Evolutionary conservation across 495 filamentous ascomycete species (phyloP), one percentile per base, ranked within the genome.

Genomic region (Penicillium macrosclerotiorum): DNA sequence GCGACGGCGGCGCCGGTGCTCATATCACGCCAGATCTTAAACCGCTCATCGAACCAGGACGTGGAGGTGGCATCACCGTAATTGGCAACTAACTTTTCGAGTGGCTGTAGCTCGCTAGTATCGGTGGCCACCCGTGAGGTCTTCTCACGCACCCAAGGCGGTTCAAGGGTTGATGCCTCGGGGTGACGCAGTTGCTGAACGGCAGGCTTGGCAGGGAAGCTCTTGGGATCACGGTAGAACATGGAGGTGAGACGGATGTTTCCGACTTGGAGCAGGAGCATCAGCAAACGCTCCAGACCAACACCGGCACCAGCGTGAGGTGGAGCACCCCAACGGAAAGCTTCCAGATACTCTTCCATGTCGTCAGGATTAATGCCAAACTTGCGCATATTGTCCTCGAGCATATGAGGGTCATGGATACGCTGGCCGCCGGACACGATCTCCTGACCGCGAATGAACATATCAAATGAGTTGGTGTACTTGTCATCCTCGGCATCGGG

Each of bases 391-490:
- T 85, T 83, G 49, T 86, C 77, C 25, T 83, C 74, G n/a, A 96
- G 73, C 54, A 88, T 78, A 18, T 75, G 65, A 1, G 89, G 76
- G 42, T 90, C 82, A 63, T 96, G 88, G 49, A 96, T 88, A 79
- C 91, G 88, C 63, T 96, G 90, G 7, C 90, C 91, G 39, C 91
- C 90, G 1, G 85, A 88, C 4, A 92, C 82, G 50, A 96, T 95
- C 62, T 96, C 91, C 60, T 96, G 91, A 4, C 91, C 91, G 8
- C 91, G 88, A 40, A 96, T 77, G 69, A 96, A 96, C 57, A 96
- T 92, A 64, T 96, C 90, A 51, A 96, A 96, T 0, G 91, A 94
- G 67, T 95, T 96, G 31, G 90, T 95, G 57, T 78, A 76, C 2
- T 73, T 74, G 6, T 78, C 68, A 53, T 95, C 82, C 8, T 83